Conservation (phyloP, 345 rosid species). For the Eutrema japonicum region DNA sequence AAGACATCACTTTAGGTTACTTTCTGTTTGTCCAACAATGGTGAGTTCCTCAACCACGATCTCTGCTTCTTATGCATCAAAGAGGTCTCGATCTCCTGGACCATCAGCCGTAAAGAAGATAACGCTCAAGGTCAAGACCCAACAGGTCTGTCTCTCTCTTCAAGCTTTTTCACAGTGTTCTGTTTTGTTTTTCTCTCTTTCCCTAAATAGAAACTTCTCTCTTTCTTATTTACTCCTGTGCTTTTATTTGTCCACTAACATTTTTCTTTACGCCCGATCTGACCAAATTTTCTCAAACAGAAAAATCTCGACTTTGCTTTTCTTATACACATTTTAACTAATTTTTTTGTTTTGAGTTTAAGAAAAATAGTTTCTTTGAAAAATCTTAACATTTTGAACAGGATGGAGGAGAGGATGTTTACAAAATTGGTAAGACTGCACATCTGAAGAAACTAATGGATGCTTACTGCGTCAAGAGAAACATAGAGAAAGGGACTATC, state of each 20-base stretch:
- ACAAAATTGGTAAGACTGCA: conserved; percentile 49
- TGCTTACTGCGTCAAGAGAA: conserved; percentile 51
- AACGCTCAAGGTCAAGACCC: conserved; percentile 36
- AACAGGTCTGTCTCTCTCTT: conserved; percentile 33
- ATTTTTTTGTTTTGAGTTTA: not conserved
- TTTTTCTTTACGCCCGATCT: not conserved
- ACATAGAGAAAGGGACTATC: conserved; percentile 45
- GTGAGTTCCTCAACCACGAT: conserved; percentile 35
- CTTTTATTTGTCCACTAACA: not conserved
- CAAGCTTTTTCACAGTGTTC: not conserved
- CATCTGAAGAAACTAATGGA: conserved; percentile 55
- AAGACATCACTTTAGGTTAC: not conserved
- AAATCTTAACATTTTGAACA: conserved; percentile 1
- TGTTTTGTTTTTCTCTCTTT: not conserved
- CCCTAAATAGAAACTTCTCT: conserved; percentile 7
- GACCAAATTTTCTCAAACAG: not conserved
- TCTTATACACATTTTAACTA: not conserved
- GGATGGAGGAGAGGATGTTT: conserved; percentile 61
- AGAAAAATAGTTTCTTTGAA: not conserved
- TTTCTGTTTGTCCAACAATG: conserved; percentile 20
- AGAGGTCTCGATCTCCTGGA: conserved; percentile 37
- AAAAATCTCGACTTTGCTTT: not conserved
- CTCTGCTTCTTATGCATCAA: conserved; percentile 37
- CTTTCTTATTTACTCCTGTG: too few relatives aligned
- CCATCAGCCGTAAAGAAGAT: conserved; percentile 11